Conservation (phyloP, 768 basidiomycete genomes). For the Asterophora parasitica region DNA sequence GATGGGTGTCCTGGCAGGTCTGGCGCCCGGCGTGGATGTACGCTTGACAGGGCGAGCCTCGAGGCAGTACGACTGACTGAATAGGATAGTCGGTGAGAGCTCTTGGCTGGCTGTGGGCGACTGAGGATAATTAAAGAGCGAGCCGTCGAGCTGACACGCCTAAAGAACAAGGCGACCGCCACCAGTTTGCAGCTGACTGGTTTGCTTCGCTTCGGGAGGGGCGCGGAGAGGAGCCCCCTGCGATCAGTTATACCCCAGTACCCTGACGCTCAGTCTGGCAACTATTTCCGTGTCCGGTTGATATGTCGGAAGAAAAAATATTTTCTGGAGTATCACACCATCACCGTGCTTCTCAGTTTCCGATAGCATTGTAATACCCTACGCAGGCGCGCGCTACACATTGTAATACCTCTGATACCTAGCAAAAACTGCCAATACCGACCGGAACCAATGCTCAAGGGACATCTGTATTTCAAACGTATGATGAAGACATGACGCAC, state of each 20-base stretch:
- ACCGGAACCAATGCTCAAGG: background rate
- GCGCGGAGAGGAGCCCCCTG: slow-evolving; percentile 2
- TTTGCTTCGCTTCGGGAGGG: slow-evolving; percentile 4
- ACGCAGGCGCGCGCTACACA: background rate
- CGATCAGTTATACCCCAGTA: slow-evolving; percentile 8
- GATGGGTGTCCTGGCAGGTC: background rate
- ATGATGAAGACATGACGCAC: slow-evolving; percentile 8
- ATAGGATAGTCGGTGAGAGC: slow-evolving; percentile 5
- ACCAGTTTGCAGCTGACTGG: slow-evolving; percentile 12
- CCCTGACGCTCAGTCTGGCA: slow-evolving; percentile 10
- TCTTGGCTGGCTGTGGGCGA: slow-evolving; percentile 1
- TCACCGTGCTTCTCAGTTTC: background rate
- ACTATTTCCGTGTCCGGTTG: slow-evolving; percentile 12
- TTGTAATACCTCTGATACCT: no score
- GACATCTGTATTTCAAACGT: background rate
- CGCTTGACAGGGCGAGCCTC: slow-evolving; percentile 7
- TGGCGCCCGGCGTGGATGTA: background rate
- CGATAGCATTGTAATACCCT: slow-evolving; percentile 4
- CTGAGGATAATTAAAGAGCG: slow-evolving; percentile 1
- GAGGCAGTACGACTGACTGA: slow-evolving; percentile 3
- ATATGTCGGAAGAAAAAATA: slow-evolving; percentile 14
- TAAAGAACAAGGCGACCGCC: slow-evolving; percentile 7
- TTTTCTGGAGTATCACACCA: background rate
- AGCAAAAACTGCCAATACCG: no score
- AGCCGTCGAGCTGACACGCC: slow-evolving; percentile 6